Evolutionary conservation across 2,329 filamentous ascomycete genomes (phyloP), one percentile per base, ranked within the genome.

Genomic region (Chaetomium globosum): DNA sequence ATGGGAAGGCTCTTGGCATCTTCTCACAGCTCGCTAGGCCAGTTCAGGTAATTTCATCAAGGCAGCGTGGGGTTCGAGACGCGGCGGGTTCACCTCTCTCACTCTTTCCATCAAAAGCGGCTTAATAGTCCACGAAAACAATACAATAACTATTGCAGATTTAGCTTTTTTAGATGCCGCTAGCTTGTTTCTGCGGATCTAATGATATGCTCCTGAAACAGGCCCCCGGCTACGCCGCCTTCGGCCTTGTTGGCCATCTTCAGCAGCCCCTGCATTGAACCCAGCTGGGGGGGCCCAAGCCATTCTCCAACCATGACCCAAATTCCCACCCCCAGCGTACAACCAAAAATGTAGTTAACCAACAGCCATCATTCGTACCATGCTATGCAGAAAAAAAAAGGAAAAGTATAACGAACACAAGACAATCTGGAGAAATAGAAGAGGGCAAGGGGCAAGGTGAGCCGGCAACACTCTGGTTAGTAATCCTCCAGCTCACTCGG

Each of bases 401-500:
- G 7, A 48, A 58, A n/a, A 26, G 28, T 36, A 36, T 36, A 36
- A 12, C 33, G 31, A 48, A 58, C 6, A 55, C 31, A 28, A 26
- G 31, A 7, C 33, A 57, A 43, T 39, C 33, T 7, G 12, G 5
- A 57, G 23, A 39, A 36, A 30, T 4, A 56, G 33, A 39, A 13
- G 0, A 8, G 26, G 21, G 19, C 16, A 21, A 43, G 3, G 26
- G 6, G 12, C 2, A n/a, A 23, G 3, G 26, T 3, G 19, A 13
- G 30, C 31, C 3, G 13, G 28, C 13, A 58, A 21, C n/a, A 46
- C n/a, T 10, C 4, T 26, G 3, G 8, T 10, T 28, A 13, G 23
- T 43, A 57, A n/a, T 51, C 64, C 52, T 57, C 62, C 33, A 69
- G 52, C 71, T 84, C 82, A n/a, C 74, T 75, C 26, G 82, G 82